Percentiles rank a stretch among this genome's conserved stretches.
Conservation (phyloP, 371 early-diverging fungal genomes). For the Cokeromyces recurvatus region DNA sequence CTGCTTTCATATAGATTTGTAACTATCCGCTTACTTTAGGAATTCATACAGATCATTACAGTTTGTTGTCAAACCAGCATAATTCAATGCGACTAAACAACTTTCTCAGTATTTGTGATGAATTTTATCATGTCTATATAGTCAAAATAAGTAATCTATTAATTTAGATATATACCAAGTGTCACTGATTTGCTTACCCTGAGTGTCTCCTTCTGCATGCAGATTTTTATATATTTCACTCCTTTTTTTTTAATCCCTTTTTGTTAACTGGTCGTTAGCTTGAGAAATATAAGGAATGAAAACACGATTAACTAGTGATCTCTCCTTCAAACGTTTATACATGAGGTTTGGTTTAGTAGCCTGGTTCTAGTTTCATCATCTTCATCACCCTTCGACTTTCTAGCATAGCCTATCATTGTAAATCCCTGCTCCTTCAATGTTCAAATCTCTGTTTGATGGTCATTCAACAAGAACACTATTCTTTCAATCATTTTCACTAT, state of each 20-base stretch:
- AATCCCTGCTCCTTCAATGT: constrained; percentile 9
- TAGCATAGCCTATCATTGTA: constrained; percentile 3
- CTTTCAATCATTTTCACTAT: not conserved
- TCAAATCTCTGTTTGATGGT: constrained; percentile 2
- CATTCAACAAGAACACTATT: not conserved
- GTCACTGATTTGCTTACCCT: constrained; percentile 14
- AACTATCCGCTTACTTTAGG: no score
- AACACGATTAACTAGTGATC: constrained; percentile 7
- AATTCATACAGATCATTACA: constrained; percentile 8
- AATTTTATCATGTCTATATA: constrained; percentile 12
- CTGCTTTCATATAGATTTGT: constrained; percentile 4
- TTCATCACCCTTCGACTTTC: constrained; percentile 1
- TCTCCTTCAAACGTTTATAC: not conserved
- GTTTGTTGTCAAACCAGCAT: constrained; percentile 14
- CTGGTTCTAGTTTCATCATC: constrained; percentile 5
- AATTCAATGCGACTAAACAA: constrained; percentile 12
- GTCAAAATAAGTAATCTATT: no score
- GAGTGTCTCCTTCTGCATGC: constrained; percentile 10
- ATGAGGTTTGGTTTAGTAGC: not conserved
- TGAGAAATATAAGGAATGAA: constrained; percentile 9
- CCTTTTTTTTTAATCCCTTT: constrained; percentile 1
- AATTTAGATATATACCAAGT: constrained; percentile 1
- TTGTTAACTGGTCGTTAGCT: constrained; percentile 1
- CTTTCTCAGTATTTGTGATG: constrained; percentile 7
- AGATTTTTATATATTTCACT: constrained; percentile 4